Percentiles rank a stretch among this genome's conserved stretches.
Evolutionary conservation across 495 filamentous ascomycete species (phyloP).

Genomic region (Neurospora discreta): DNA sequence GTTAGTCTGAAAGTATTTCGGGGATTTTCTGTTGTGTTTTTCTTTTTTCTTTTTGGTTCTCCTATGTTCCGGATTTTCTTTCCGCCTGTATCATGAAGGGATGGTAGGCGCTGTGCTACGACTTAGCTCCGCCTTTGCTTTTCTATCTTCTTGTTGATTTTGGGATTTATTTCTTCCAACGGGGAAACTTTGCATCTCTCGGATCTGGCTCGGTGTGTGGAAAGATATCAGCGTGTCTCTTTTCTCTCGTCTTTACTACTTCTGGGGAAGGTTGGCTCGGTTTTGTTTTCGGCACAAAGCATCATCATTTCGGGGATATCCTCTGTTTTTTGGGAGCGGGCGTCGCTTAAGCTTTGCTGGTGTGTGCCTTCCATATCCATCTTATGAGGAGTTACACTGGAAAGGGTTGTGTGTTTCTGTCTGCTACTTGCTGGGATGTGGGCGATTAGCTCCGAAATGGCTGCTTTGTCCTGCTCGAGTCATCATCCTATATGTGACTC

Average conservation of each 20-base stretch:
- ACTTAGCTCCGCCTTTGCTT: conserved; percentile 6
- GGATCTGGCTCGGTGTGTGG: conserved; percentile 11
- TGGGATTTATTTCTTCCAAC: conserved; percentile 10
- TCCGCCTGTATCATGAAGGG: conserved; percentile 17
- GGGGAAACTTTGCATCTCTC: conserved; percentile 18
- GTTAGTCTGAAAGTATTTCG: conserved; percentile 17
- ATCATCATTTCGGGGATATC: background rate
- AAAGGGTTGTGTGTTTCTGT: background rate
- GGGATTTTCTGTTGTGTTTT: conserved; percentile 2
- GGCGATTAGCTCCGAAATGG: background rate
- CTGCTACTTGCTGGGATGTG: background rate
- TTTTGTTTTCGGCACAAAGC: background rate
- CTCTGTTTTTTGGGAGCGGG: background rate
- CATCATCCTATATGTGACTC: background rate
- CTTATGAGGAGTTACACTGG: background rate
- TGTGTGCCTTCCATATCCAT: background rate
- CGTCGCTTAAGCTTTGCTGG: background rate
- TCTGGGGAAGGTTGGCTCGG: background rate
- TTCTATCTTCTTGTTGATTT: conserved; percentile 9
- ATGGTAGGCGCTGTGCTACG: conserved; percentile 8
- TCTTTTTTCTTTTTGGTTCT: background rate
- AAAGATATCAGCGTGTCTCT: background rate
- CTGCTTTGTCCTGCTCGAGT: background rate
- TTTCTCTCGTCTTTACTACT: background rate
- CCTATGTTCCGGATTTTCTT: conserved; percentile 4